phyloP scores from a whole-genome alignment of 1,284 basidiomycete genomes.

The Garcileccinum viscosum region DNA sequence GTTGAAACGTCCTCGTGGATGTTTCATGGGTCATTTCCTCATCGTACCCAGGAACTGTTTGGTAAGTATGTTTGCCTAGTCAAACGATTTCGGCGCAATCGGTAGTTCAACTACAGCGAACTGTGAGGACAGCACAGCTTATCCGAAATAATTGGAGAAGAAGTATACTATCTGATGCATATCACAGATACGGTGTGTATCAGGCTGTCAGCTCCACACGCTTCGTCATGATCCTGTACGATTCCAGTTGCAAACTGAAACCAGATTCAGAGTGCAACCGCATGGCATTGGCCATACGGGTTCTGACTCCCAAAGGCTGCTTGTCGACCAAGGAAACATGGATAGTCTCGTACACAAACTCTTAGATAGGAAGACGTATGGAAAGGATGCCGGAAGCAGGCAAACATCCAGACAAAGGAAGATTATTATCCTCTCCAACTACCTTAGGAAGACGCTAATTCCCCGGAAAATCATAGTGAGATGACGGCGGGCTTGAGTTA shows the following conservation, averaged over 20 bases:
- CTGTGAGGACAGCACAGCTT: no score
- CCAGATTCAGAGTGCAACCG: neutral
- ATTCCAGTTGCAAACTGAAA: neutral
- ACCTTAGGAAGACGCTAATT: neutral
- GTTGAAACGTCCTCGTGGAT: neutral
- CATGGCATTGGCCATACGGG: neutral
- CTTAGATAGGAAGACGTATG: neutral
- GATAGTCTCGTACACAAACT: neutral
- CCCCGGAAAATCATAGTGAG: neutral
- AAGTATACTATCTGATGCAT: neutral
- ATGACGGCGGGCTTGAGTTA: neutral
- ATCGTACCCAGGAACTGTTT: no score
- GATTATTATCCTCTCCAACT: neutral
- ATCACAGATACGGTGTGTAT: neutral
- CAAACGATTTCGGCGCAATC: neutral
- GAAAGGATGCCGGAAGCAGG: no score
- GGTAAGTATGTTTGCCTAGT: no score
- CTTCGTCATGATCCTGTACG: neutral
- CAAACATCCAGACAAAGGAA: no score
- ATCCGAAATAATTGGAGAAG: neutral
- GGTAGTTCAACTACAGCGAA: neutral
- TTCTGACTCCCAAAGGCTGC: neutral
- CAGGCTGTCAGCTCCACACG: neutral
- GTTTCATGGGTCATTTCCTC: no score
- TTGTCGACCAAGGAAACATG: neutral